phyloP scores from a whole-genome alignment of 2,329 filamentous ascomycete genomes.

The Colletotrichum musicola region DNA sequence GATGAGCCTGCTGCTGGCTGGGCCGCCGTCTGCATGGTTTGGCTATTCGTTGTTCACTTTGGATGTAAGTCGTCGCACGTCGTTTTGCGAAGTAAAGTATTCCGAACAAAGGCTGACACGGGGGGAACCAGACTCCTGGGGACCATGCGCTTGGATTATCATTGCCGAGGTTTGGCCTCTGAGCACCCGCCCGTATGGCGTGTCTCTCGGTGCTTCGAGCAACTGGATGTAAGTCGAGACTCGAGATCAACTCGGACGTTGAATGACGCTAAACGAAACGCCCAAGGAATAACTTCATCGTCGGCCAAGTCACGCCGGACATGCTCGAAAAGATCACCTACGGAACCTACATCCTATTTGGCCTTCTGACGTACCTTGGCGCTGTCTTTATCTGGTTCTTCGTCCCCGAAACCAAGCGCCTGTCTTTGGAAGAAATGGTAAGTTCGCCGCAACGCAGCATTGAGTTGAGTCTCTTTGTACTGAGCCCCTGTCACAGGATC shows the following conservation, averaged over 20 bases:
- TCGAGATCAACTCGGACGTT: too few relatives aligned
- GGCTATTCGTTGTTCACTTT: slow-evolving; percentile 81
- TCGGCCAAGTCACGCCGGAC: slow-evolving; percentile 77
- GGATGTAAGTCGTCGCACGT: slow-evolving; percentile 57
- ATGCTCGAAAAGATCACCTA: slow-evolving; percentile 75
- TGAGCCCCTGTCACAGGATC: slow-evolving; percentile 58
- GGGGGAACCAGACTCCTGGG: slow-evolving; percentile 70
- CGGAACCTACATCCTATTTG: slow-evolving; percentile 80
- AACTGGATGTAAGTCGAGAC: slow-evolving; percentile 69
- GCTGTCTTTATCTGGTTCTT: slow-evolving; percentile 73
- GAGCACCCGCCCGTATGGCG: slow-evolving; percentile 77
- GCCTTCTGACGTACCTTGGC: slow-evolving; percentile 72
- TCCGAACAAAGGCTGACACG: too few relatives aligned
- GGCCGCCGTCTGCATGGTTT: slow-evolving; percentile 76
- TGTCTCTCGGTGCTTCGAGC: slow-evolving; percentile 74
- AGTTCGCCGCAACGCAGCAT: too few relatives aligned
- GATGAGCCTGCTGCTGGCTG: slow-evolving; percentile 70
- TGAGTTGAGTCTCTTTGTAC: neutral
- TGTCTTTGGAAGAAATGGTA: slow-evolving; percentile 75
- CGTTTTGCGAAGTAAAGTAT: too few relatives aligned
- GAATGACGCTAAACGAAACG: neutral
- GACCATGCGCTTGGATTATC: slow-evolving; percentile 80
- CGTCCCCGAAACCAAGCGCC: slow-evolving; percentile 74
- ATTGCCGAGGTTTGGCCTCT: slow-evolving; percentile 82
- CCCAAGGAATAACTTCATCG: slow-evolving; percentile 69